Base-by-base conservation (phyloP, 2,329 filamentous ascomycete genomes). In the Paracorniculantispora psalliotae region DNA sequence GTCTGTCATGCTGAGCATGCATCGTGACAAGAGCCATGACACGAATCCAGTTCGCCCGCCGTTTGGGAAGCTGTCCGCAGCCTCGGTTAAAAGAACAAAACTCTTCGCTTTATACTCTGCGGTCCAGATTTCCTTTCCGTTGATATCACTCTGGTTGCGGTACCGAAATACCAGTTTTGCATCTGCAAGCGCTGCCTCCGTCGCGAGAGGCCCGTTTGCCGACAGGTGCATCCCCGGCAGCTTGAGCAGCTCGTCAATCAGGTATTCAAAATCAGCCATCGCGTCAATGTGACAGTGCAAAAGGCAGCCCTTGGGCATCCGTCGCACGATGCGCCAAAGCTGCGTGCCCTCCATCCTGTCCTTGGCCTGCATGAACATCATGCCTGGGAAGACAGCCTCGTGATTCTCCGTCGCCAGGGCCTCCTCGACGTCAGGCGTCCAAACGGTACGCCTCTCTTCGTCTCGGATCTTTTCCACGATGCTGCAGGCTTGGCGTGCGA, bases 361-460 rank as follows among this genome's bases (percentile, higher is more conserved):
- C 72, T 92, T 93, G 65, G 91, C 91, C 30, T 93, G 80, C 35
- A 84, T 87, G 73, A 96, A 97, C 89, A 96, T 94, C 88, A 96
- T 96, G 10, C 92, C 92, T 0, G 91, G 91, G 69, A 89, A 91
- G 51, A 93, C 77, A 64, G 85, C 84, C 61, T 84, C 81, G 65
- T 84, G 72, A n/a, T 74, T 77, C 57, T 83, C 75, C 62, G 83
- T 81, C 3, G 87, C 86, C 3, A 91, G 77, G 47, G 80, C 80
- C 67, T 92, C 86, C 67, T 93, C 89, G 54, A 88, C 83, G 48
- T 84, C 81, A 28, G 83, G 79, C 13, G 87, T 91, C 92, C 92
- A 96, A 61, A 93, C 77, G 2, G 84, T 87, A 54, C 80, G 77
- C 67, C 87, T 84, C 75, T 97, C 93, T 66, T 90, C 83, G 54